A percentile compares a stretch with the other conserved stretches of the same genome.
phyloP scores from a whole-genome alignment of 1,284 basidiomycete genomes.

The Sphaerobolus stellatus region DNA sequence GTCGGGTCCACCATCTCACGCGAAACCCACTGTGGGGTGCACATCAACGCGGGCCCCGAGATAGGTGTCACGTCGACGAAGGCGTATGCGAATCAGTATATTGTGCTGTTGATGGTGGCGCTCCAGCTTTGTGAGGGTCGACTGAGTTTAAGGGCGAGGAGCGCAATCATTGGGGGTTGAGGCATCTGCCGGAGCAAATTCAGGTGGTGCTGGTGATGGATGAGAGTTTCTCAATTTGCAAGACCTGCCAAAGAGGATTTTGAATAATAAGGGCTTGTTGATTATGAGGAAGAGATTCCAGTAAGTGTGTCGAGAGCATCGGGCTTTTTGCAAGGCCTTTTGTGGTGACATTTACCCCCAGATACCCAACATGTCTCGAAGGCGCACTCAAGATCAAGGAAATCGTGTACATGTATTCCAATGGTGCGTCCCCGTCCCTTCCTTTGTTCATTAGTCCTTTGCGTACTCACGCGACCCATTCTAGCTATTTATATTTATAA shows the following conservation, averaged over 20 bases:
- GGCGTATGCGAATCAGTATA: too few relatives aligned
- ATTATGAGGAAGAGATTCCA: conserved; percentile 99
- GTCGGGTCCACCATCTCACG: conserved; percentile 99
- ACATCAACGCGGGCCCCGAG: conserved; percentile 99
- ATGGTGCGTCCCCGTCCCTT: conserved; percentile 54
- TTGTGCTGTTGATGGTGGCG: too few relatives aligned
- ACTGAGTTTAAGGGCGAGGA: too few relatives aligned
- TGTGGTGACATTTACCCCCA: conserved; percentile 22
- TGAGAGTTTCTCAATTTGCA: conserved; percentile 74
- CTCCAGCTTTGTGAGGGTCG: too few relatives aligned
- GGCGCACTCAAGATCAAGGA: conserved; percentile 99
- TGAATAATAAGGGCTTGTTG: conserved; percentile 82
- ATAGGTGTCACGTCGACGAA: too few relatives aligned
- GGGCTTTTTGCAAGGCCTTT: background rate
- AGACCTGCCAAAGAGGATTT: conserved; percentile 77
- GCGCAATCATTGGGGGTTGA: conserved; percentile 96
- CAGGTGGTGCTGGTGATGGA: conserved; percentile 86
- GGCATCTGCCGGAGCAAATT: conserved; percentile 89
- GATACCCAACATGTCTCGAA: conserved; percentile 94
- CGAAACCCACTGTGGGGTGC: conserved; percentile 98
- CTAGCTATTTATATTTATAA: too few relatives aligned
- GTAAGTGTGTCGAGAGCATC: too few relatives aligned
- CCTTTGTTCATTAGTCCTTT: background rate
- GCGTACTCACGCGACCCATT: background rate
- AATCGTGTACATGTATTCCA: conserved; percentile 91